A percentile compares a stretch with the other conserved stretches of the same genome.
These are phyloP conservation scores for Diaporthe amygdali DNA, from an alignment of 2,329 filamentous ascomycete genomes.

Conservation along the genomic window DNA sequence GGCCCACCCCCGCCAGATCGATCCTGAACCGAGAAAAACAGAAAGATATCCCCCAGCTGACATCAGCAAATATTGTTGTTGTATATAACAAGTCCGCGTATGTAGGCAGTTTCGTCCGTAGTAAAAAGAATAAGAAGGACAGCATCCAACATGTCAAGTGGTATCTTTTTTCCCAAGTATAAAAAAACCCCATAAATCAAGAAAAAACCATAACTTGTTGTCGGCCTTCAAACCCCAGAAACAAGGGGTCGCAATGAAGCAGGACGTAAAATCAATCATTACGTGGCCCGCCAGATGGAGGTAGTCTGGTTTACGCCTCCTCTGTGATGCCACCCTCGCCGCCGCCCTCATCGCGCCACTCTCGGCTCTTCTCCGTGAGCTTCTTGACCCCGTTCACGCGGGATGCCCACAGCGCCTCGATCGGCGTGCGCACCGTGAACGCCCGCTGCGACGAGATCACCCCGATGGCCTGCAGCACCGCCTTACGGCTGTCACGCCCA, in stretches of 20 bases:
- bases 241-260: not conserved
- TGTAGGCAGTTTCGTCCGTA: not conserved
- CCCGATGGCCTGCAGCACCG: constrained; percentile 93
- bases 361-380: constrained; percentile 81
- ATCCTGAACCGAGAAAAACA: not conserved
- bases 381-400: constrained; percentile 81
- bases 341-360: constrained; percentile 88
- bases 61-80: not conserved
- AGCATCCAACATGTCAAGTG: constrained; percentile 18
- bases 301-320: constrained; percentile 51
- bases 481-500: constrained; percentile 90
- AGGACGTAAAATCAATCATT: constrained; percentile 11
- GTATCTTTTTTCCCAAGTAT: constrained; percentile 22
- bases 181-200: constrained; percentile 14
- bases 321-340: constrained; percentile 71
- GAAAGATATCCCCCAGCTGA: not conserved
- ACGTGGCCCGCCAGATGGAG: not conserved
- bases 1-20: not conserved
- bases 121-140: constrained; percentile 11
- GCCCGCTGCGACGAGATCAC: constrained; percentile 94
- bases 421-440: constrained; percentile 89
- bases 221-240: not conserved
- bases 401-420: constrained; percentile 87
- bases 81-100: constrained; percentile 9
- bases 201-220: constrained; percentile 1